These are phyloP conservation scores for Lenzites betulinus DNA, from an alignment of 768 basidiomycete genomes.

Conservation along the genomic window DNA sequence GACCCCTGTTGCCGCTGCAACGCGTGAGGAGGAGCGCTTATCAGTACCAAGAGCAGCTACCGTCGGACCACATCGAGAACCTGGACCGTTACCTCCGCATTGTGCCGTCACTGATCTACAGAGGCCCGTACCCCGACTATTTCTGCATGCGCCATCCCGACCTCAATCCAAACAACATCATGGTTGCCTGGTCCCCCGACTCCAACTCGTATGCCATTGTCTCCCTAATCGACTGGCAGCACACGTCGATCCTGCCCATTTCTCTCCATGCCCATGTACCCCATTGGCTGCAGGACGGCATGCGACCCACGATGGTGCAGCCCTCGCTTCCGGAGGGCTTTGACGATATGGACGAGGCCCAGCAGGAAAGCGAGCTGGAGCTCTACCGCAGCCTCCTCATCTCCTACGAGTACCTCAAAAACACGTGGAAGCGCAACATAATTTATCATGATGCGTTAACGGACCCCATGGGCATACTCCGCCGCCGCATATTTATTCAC, in stretches of 20 bases:
- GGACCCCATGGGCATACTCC: conserved; percentile 40
- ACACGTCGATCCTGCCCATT: conserved; percentile 51
- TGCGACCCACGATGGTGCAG: conserved; percentile 38
- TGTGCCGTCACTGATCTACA: conserved; percentile 48
- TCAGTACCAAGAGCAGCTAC: conserved; percentile 45
- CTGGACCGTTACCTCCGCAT: conserved; percentile 50
- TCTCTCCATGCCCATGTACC: conserved; percentile 54
- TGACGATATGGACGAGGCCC: conserved; percentile 41
- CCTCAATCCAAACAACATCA: conserved; percentile 47
- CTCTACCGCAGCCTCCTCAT: conserved; percentile 49
- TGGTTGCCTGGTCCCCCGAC: conserved; percentile 48
- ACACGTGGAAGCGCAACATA: conserved; percentile 47
- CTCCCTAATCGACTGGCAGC: conserved; percentile 36
- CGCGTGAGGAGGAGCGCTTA: conserved; percentile 47
- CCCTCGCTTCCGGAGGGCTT: conserved; percentile 48
- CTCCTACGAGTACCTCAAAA: conserved; percentile 51
- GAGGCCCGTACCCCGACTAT: conserved; percentile 37
- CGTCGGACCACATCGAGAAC: conserved; percentile 49
- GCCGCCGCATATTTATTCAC: conserved; percentile 44
- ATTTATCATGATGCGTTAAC: conserved; percentile 42
- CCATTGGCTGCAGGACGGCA: conserved; percentile 46
- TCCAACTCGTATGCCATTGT: conserved; percentile 44
- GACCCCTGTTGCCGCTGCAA: conserved; percentile 46
- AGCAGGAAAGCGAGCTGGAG: conserved; percentile 35
- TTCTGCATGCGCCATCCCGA: conserved; percentile 54